Percentiles rank a stretch among this genome's conserved stretches.
Evolutionary conservation across 768 basidiomycete species (phyloP).

Genomic region (Rhizopogon roseolus): DNA sequence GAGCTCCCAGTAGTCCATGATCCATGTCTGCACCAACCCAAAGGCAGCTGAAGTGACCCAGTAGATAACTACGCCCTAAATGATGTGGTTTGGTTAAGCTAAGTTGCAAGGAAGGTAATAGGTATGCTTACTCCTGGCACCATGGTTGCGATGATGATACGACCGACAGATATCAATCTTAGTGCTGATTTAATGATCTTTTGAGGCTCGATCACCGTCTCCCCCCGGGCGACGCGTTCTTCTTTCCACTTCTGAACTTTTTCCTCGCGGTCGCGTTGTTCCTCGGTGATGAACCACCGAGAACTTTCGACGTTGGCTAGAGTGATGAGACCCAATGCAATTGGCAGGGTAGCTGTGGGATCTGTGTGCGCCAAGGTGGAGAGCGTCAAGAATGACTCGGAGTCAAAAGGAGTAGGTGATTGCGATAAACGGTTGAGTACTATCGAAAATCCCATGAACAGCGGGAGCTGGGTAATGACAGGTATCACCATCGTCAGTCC

Average conservation of each 20-base stretch:
- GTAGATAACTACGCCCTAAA: constrained; percentile 59
- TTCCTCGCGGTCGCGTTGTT: constrained; percentile 46
- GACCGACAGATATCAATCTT: constrained; percentile 53
- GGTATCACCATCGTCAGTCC: constrained; percentile 55
- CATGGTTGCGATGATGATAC: constrained; percentile 64
- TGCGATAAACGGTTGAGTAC: constrained; percentile 51
- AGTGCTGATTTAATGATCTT: constrained; percentile 52
- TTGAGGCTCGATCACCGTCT: constrained; percentile 39
- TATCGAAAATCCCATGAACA: constrained; percentile 65
- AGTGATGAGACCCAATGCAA: constrained; percentile 66
- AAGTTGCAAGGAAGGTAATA: background rate
- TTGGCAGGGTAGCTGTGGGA: constrained; percentile 63
- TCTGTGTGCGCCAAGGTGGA: constrained; percentile 68
- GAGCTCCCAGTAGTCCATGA: constrained; percentile 60
- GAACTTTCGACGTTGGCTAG: constrained; percentile 78
- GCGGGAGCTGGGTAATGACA: constrained; percentile 61
- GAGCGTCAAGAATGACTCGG: constrained; percentile 73
- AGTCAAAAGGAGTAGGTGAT: constrained; percentile 63
- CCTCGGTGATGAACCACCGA: constrained; percentile 64
- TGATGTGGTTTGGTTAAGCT: constrained; percentile 3
- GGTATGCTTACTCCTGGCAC: constrained; percentile 59
- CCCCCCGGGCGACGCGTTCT: constrained; percentile 36
- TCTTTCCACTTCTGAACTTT: constrained; percentile 44
- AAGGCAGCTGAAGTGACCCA: constrained; percentile 77
- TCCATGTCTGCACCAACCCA: constrained; percentile 72